Evolutionary conservation across 768 basidiomycete species (phyloP), one percentile per base, ranked within the genome.

Genomic region (Collybia sp.): DNA sequence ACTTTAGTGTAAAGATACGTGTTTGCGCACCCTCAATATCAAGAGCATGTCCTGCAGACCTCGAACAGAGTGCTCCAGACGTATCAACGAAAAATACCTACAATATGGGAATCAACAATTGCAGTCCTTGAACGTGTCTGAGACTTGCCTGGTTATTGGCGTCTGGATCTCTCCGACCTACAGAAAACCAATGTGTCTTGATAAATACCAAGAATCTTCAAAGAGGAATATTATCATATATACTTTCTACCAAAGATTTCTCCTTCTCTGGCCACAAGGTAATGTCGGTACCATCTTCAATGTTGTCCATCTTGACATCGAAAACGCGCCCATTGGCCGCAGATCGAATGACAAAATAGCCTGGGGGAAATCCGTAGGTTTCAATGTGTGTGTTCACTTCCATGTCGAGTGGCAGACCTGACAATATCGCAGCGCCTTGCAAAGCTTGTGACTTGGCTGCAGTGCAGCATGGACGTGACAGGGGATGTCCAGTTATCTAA

Each of bases 21-120:
- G 40, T 33, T 40, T 40, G 5, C 20, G 32, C 61, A 84, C 88
- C 77, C 72, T 91, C 80, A 31, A 92, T 64, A 55, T 93, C 89
- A 32, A 93, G 67, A 6, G 88, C 90, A 63, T 91, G 88, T 0
- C 90, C 90, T 12, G 88, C 78, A 3, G 80, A 76, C 53, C 85
- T 76, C 8, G 89, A 88, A 59, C 87, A 92, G 35, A 92, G 63
- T 9, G 80, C 80, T 15, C 90, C 89, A 15, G 79, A 77, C 2
- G 77, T 75, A 59, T 93, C 90, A 44, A 92, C 77, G 67, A 88
- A 92, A 67, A 90, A 92, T 13, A 92, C 85, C 85, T 91, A 54
- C 5, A 39, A 31, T 12, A 38, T 30, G n/a, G 25, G 9, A 35
- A 33, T 19, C 13, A 25, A 20, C 34, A 42, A 6, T 40, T 6